phyloP scores from a whole-genome alignment of 2,329 filamentous ascomycete species.

The Clonostachys solani region DNA sequence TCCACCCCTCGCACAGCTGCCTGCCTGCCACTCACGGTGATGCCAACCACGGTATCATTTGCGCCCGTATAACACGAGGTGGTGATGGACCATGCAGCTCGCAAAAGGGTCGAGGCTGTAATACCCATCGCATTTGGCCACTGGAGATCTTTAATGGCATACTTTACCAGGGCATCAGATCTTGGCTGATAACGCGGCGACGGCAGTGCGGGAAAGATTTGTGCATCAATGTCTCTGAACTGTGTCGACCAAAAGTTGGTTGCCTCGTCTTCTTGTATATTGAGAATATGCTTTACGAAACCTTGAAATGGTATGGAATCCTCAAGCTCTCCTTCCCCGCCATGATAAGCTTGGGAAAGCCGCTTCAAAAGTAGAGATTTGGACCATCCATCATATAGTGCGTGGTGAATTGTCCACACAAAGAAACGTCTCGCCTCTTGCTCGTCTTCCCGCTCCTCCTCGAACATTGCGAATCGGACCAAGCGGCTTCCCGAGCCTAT shows the following conservation, averaged over 20 bases:
- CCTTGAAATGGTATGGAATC: no score
- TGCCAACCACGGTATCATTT: constrained; percentile 20
- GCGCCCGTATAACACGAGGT: constrained; percentile 23
- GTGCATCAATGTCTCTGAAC: neutral
- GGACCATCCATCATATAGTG: constrained; percentile 11
- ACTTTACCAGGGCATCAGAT: neutral
- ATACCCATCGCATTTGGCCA: neutral
- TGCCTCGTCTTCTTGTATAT: constrained; percentile 1
- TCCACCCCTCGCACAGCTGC: constrained; percentile 13
- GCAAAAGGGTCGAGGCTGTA: constrained; percentile 9
- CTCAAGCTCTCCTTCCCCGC: no score
- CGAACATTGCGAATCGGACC: no score
- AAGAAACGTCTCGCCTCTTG: constrained; percentile 4
- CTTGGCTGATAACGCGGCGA: neutral
- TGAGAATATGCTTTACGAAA: constrained; percentile 6
- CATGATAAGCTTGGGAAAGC: no score
- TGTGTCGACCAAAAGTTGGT: constrained; percentile 3
- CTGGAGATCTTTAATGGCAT: no score
- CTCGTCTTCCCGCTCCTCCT: neutral
- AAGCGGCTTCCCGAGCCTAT: no score
- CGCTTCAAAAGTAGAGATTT: neutral
- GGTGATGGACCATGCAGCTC: constrained; percentile 20
- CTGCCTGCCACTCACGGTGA: constrained; percentile 13
- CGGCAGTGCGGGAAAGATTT: neutral
- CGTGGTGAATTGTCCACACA: constrained; percentile 13